Percentiles rank a stretch among this genome's conserved stretches.
Evolutionary conservation across 345 rosid species (phyloP).

Genomic region (Eutrema yunnanense): DNA sequence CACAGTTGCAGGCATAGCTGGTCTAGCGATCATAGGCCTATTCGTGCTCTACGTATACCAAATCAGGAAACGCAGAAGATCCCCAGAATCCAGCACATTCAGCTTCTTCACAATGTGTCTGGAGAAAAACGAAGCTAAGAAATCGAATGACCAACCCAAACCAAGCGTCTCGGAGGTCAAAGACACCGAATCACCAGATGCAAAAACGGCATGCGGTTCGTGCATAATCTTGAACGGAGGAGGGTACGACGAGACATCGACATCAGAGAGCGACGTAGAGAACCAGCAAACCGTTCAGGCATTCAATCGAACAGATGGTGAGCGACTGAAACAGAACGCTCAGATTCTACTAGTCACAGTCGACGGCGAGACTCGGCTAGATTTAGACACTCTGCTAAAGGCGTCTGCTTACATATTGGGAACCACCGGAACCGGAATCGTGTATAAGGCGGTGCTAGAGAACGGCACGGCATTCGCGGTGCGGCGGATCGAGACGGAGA

Average conservation of each 20-base stretch:
- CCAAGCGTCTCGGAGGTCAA: constrained; percentile 19
- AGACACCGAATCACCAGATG: constrained; percentile 13
- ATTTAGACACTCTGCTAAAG: constrained; percentile 64
- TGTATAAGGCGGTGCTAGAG: constrained; percentile 79
- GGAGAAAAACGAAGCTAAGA: constrained; percentile 15
- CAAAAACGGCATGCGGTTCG: constrained; percentile 46
- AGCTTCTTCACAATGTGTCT: constrained; percentile 26
- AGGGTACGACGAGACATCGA: constrained; percentile 32
- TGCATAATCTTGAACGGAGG: constrained; percentile 46
- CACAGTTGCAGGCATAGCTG: constrained; percentile 56
- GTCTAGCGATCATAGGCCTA: constrained; percentile 51
- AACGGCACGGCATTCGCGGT: constrained; percentile 71
- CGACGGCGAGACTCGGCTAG: constrained; percentile 66
- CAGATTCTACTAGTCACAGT: constrained; percentile 53
- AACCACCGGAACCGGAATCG: constrained; percentile 54
- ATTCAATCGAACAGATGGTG: constrained; percentile 5
- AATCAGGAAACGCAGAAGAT: constrained; percentile 43
- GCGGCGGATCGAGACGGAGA: constrained; percentile 72
- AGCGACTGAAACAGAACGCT: constrained; percentile 15
- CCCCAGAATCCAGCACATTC: constrained; percentile 11
- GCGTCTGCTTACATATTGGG: constrained; percentile 85
- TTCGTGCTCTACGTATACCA: constrained; percentile 63
- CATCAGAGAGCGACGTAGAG: constrained; percentile 59
- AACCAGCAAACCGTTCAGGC: constrained; percentile 8
- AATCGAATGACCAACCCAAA: constrained; percentile 11